phyloP scores from a whole-genome alignment of 176 grass and related monocot genomes.

The Rhynchospora breviuscula region DNA sequence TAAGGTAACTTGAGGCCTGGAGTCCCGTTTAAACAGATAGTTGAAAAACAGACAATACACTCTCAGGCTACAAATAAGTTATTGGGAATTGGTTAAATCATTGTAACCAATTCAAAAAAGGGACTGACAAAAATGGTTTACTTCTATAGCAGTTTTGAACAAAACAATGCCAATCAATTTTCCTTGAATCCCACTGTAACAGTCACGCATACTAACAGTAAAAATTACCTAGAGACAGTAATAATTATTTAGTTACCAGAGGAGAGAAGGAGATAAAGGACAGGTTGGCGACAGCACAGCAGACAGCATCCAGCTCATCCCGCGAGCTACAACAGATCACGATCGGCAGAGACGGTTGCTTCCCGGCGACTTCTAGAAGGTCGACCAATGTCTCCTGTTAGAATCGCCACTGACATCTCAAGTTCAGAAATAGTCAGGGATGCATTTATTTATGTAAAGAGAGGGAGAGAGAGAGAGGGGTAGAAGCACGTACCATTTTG shows the following conservation, averaged over 20 bases:
- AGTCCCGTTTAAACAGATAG: too few relatives aligned
- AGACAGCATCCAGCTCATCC: constrained; percentile 76
- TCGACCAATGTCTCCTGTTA: constrained; percentile 73
- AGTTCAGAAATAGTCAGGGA: neutral
- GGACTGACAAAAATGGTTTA: too few relatives aligned
- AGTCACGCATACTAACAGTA: neutral
- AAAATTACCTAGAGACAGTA: neutral
- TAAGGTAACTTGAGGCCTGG: too few relatives aligned
- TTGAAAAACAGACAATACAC: neutral
- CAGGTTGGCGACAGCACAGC: constrained; percentile 57
- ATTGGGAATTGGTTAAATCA: neutral
- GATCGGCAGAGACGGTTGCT: constrained; percentile 50
- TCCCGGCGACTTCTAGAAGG: constrained; percentile 60
- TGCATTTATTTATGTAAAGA: constrained; percentile 1
- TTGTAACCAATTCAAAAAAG: neutral
- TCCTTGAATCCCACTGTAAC: neutral
- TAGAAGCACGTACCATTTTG: constrained; percentile 45
- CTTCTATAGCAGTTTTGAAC: too few relatives aligned
- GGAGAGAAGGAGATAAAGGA: constrained; percentile 60
- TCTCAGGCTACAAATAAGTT: neutral
- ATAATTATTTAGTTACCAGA: constrained; percentile 36
- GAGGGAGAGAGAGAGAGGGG: neutral
- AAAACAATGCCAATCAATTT: neutral
- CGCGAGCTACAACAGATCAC: constrained; percentile 63
- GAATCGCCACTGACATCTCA: neutral